These are phyloP conservation scores for Penicillium sp. DNA, from an alignment of 2,329 filamentous ascomycete species.

Conservation along the genomic window DNA sequence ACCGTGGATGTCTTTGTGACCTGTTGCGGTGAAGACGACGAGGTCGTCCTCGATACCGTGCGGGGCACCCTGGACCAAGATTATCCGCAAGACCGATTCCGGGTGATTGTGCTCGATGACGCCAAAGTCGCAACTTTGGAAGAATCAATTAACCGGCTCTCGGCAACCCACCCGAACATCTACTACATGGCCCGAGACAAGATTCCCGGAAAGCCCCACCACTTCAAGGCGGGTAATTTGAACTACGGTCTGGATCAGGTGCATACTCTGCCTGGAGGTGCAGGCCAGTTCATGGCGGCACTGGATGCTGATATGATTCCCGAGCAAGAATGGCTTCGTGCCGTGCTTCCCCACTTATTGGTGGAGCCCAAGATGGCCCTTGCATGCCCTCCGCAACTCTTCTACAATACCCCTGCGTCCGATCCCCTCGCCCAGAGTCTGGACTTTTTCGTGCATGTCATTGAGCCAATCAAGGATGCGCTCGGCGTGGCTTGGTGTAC, in stretches of 20 bases:
- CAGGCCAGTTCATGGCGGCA: slow-evolving; percentile 60
- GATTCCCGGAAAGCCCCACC: slow-evolving; percentile 42
- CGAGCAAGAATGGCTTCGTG: slow-evolving; percentile 60
- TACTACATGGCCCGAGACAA: slow-evolving; percentile 47
- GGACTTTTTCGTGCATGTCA: slow-evolving; percentile 59
- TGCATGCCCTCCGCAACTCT: slow-evolving; percentile 62
- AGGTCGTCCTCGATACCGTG: slow-evolving; percentile 44
- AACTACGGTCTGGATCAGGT: slow-evolving; percentile 59
- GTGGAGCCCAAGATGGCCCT: slow-evolving; percentile 58
- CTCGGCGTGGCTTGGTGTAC: slow-evolving; percentile 61
- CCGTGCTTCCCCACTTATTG: slow-evolving; percentile 59
- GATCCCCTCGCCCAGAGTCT: slow-evolving; percentile 61
- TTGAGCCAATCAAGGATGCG: slow-evolving; percentile 48
- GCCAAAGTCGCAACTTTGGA: slow-evolving; percentile 36
- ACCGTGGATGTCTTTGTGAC: slow-evolving; percentile 47
- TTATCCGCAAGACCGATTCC: slow-evolving; percentile 40
- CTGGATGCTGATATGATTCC: slow-evolving; percentile 70
- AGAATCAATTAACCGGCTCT: slow-evolving; percentile 35
- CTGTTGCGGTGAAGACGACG: slow-evolving; percentile 46
- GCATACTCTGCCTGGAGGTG: slow-evolving; percentile 53
- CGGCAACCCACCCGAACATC: slow-evolving; percentile 38
- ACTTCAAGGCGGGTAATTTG: slow-evolving; percentile 66
- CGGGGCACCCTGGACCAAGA: slow-evolving; percentile 40
- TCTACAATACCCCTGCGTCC: slow-evolving; percentile 61
- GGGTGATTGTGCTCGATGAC: slow-evolving; percentile 45